Evolutionary conservation across 2,329 filamentous ascomycete species (phyloP).

Genomic region (Xylariomycetidae sp.): DNA sequence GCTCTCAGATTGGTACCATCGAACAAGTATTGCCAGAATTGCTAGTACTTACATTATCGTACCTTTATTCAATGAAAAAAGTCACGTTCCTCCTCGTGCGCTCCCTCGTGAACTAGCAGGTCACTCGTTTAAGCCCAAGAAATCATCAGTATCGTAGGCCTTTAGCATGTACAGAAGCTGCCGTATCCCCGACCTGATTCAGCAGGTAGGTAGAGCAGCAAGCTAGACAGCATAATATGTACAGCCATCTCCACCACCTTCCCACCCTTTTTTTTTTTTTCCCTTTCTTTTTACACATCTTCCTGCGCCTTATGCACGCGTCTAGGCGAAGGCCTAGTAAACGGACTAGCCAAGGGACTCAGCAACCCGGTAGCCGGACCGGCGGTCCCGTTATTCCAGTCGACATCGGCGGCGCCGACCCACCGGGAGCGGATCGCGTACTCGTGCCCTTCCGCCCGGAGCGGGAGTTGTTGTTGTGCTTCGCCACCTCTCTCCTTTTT

Average conservation of each 20-base stretch:
- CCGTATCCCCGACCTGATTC: neutral
- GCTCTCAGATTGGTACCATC: slow-evolving; percentile 5
- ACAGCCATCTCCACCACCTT: neutral
- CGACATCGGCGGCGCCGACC: slow-evolving; percentile 12
- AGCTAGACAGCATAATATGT: neutral
- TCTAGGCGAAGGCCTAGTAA: slow-evolving; percentile 13
- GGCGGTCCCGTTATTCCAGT: slow-evolving; percentile 12
- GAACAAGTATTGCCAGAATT: slow-evolving; percentile 15
- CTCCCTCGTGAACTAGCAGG: too few species aligned
- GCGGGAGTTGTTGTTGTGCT: neutral
- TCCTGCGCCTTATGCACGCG: slow-evolving; percentile 14
- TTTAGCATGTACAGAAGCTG: neutral
- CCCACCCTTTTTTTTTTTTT: neutral
- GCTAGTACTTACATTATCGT: slow-evolving; percentile 1
- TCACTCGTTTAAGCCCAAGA: too few species aligned
- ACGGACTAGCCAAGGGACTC: slow-evolving; percentile 22
- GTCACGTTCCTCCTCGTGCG: too few species aligned
- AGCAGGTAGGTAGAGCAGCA: neutral
- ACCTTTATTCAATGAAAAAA: neutral
- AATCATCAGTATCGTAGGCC: too few species aligned
- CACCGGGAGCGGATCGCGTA: slow-evolving; percentile 12
- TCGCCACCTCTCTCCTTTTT: too few species aligned
- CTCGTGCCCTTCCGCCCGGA: slow-evolving; percentile 1
- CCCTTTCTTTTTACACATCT: slow-evolving; percentile 3
- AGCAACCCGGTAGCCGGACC: slow-evolving; percentile 19